A percentile compares a stretch with the other conserved stretches of the same genome.
Conservation (phyloP, 140 eudicot genomes). For the Senecio squalidus region DNA sequence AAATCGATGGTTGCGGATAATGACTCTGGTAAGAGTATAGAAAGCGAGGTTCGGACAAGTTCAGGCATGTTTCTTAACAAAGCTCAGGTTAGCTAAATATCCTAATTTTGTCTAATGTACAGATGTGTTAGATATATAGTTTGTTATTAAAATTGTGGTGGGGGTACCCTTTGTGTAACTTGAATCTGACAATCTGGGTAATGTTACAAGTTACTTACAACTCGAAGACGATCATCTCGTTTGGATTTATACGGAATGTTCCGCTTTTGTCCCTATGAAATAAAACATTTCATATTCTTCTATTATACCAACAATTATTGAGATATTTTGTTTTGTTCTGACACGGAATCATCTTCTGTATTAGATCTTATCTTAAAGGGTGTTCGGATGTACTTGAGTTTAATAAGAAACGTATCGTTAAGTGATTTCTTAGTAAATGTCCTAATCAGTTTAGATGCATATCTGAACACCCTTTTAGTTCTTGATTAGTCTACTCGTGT, state of each 20-base stretch:
- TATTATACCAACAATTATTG: background rate
- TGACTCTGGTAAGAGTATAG: constrained; percentile 77
- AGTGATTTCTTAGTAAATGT: too few relatives aligned
- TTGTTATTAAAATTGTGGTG: background rate
- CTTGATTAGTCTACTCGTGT: background rate
- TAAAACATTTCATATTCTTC: background rate
- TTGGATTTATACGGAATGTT: background rate
- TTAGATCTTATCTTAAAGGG: background rate
- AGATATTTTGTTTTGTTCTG: background rate
- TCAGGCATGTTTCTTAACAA: constrained; percentile 88
- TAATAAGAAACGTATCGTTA: background rate
- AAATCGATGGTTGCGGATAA: constrained; percentile 87
- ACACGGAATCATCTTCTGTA: background rate
- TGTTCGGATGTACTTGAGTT: background rate
- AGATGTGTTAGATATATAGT: too few relatives aligned
- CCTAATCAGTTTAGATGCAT: background rate
- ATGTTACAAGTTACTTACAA: too few relatives aligned
- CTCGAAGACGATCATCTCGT: background rate
- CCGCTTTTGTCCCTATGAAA: background rate
- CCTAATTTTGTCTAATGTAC: background rate
- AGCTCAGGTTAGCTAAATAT: constrained; percentile 47
- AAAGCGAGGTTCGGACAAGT: constrained; percentile 85
- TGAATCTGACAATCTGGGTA: background rate
- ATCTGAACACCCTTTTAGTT: background rate
- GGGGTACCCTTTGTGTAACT: background rate